These are phyloP conservation scores for Megacollybia platyphylla DNA, from an alignment of 1,284 basidiomycete genomes.

Conservation along the genomic window DNA sequence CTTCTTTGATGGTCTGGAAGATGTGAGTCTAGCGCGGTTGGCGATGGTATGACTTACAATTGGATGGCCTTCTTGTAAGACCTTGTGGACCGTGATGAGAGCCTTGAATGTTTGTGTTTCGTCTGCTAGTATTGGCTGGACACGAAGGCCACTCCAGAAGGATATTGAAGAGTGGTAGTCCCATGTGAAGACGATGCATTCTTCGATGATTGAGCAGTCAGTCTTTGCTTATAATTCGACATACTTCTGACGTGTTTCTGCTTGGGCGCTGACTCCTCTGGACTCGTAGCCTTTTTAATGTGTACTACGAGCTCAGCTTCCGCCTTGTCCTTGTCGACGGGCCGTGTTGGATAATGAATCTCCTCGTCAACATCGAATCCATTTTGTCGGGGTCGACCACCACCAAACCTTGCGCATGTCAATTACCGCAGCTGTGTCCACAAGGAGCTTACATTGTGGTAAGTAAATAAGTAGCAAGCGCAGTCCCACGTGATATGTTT, in stretches of 20 bases:
- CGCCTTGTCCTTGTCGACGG: conserved; percentile 94
- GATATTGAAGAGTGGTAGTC: conserved; percentile 96
- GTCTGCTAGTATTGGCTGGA: conserved; percentile 89
- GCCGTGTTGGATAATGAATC: conserved; percentile 85
- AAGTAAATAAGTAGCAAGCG: neutral
- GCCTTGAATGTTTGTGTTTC: conserved; percentile 96
- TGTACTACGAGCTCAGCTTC: conserved; percentile 85
- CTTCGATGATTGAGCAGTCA: conserved; percentile 25
- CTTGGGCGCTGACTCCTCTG: conserved; percentile 88
- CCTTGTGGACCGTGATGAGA: conserved; percentile 91
- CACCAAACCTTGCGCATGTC: conserved; percentile 16
- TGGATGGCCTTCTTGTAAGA: conserved; percentile 91
- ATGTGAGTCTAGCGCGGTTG: neutral
- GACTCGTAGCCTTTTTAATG: conserved; percentile 93
- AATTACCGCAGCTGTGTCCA: neutral
- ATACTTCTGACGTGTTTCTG: conserved; percentile 95
- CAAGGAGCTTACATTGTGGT: conserved; percentile 1
- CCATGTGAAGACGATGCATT: conserved; percentile 97
- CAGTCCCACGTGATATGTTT: neutral
- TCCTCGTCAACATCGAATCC: conserved; percentile 66
- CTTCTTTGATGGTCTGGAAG: conserved; percentile 81
- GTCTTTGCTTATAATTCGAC: conserved; percentile 14
- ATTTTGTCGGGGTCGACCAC: conserved; percentile 22
- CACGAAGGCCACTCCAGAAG: conserved; percentile 91
- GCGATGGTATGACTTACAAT: conserved; percentile 42